phyloP scores from a whole-genome alignment of 139 green algal genomes.

The Chlamydomonas incerta region DNA sequence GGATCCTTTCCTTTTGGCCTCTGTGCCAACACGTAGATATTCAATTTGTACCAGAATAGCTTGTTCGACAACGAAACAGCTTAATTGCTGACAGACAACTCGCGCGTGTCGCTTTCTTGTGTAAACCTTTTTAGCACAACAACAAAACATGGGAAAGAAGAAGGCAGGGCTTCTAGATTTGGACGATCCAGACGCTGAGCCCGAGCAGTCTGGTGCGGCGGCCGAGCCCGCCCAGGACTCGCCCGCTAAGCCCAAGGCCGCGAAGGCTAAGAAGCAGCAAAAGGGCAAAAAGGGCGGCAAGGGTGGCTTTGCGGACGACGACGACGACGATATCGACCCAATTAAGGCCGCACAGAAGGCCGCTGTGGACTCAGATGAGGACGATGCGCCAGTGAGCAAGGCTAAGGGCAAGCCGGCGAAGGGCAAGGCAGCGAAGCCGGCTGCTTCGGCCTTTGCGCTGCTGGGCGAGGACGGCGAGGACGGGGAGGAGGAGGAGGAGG shows the following conservation, averaged over 20 bases:
- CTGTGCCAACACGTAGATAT: not conserved
- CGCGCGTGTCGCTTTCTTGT: not conserved
- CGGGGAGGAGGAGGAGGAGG: constrained; percentile 54
- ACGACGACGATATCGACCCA: constrained; percentile 68
- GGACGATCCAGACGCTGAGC: not conserved
- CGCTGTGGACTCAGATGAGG: constrained; percentile 61
- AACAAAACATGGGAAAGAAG: constrained; percentile 54
- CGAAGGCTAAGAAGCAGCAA: constrained; percentile 68
- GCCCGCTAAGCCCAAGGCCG: constrained; percentile 13
- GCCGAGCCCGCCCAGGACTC: no score
- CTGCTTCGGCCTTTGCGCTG: constrained; percentile 63
- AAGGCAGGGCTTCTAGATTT: constrained; percentile 40
- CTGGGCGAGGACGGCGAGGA: constrained; percentile 61
- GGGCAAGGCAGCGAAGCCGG: constrained; percentile 27
- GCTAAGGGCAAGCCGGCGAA: constrained; percentile 58
- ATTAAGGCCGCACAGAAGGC: not conserved
- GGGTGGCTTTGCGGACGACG: constrained; percentile 50
- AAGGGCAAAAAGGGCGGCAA: constrained; percentile 79
- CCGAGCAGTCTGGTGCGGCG: not conserved
- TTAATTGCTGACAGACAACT: not conserved
- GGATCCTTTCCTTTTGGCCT: constrained; percentile 10
- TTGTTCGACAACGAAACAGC: not conserved
- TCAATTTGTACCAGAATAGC: no score
- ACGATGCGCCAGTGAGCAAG: constrained; percentile 53
- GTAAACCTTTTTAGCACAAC: not conserved